phyloP scores from a whole-genome alignment of 768 basidiomycete species.

The Kwoniella europaea region DNA sequence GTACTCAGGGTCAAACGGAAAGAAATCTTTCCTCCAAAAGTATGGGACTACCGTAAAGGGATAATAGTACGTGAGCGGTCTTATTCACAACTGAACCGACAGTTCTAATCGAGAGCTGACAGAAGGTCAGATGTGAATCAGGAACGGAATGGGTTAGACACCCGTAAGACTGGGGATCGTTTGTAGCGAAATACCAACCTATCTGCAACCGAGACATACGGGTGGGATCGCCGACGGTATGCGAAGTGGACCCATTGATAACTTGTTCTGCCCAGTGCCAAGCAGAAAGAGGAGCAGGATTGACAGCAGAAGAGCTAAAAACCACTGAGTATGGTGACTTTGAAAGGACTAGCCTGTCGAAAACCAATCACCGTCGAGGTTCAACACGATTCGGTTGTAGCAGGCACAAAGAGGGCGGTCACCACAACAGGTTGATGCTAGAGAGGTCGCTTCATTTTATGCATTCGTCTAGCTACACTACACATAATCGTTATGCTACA shows the following conservation, averaged over 20 bases:
- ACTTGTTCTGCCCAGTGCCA: not conserved
- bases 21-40: constrained; percentile 1
- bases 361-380: too few relatives aligned
- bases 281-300: not conserved
- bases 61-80: not conserved
- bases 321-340: too few relatives aligned
- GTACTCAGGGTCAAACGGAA: not conserved
- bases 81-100: too few relatives aligned
- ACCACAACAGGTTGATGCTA: not conserved
- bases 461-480: not conserved
- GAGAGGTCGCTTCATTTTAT: not conserved
- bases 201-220: too few relatives aligned
- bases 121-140: not conserved
- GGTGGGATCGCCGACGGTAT: too few relatives aligned
- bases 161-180: not conserved
- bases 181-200: too few relatives aligned
- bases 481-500: not conserved
- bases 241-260: too few relatives aligned
- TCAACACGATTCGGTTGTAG: too few relatives aligned
- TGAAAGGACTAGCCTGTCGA: too few relatives aligned
- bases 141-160: not conserved
- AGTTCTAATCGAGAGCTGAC: not conserved
- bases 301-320: too few relatives aligned
- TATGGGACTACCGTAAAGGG: not conserved
- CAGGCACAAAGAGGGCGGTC: too few relatives aligned